phyloP scores from a whole-genome alignment of 2,329 filamentous ascomycete genomes.

The Cordyceps cateniannulata region DNA sequence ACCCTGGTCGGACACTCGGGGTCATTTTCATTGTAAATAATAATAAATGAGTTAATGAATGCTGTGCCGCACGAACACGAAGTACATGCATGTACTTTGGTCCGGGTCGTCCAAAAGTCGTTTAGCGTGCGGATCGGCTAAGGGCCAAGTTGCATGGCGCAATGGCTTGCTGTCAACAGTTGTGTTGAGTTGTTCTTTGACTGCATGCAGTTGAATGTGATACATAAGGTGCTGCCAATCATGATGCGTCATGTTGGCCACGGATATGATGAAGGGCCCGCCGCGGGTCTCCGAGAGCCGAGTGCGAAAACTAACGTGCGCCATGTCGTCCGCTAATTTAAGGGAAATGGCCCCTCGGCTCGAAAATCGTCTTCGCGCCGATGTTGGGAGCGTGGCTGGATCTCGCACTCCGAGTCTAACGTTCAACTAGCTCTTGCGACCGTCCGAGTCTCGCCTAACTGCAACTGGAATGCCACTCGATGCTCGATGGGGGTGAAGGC shows the following conservation, averaged over 20 bases:
- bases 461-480: not conserved
- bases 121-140: not conserved
- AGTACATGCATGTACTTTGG: not conserved
- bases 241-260: not conserved
- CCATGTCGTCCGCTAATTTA: not conserved
- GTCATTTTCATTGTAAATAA: conserved; percentile 24
- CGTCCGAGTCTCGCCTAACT: not conserved
- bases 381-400: not conserved
- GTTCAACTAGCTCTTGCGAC: not conserved
- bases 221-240: not conserved
- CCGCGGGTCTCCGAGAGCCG: not conserved
- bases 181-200: not conserved
- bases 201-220: not conserved
- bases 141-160: not conserved
- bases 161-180: not conserved
- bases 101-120: not conserved
- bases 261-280: not conserved
- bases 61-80: not conserved
- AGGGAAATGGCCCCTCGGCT: not conserved
- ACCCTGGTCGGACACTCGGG: conserved; percentile 15
- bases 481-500: not conserved
- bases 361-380: not conserved
- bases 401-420: not conserved
- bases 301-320: not conserved
- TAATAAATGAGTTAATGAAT: not conserved